A percentile compares a stretch with the other conserved stretches of the same genome.
Evolutionary conservation across 2,329 filamentous ascomycete species (phyloP).

Genomic region (Shiraia bambusicola): DNA sequence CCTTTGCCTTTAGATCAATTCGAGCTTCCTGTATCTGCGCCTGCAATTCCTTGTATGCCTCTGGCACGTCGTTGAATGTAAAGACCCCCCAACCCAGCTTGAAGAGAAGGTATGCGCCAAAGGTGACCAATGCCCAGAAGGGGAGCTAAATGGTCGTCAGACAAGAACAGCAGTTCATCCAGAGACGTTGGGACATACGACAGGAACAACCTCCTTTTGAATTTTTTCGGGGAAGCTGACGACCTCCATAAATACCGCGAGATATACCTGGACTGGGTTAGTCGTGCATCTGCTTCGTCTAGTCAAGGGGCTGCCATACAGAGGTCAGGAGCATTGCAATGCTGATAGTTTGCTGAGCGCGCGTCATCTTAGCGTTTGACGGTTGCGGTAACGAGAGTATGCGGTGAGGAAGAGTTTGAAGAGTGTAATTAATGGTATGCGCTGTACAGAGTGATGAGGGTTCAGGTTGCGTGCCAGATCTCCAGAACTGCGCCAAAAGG

Average conservation of each 20-base stretch:
- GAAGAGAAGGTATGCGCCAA: conserved; percentile 89
- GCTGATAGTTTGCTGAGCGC: conserved; percentile 89
- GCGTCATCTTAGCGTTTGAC: conserved; percentile 69
- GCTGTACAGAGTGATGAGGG: conserved; percentile 21
- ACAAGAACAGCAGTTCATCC: neutral
- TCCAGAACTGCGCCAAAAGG: conserved; percentile 26
- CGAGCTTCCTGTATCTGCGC: conserved; percentile 77
- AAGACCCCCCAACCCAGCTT: conserved; percentile 90
- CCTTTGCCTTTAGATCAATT: conserved; percentile 69
- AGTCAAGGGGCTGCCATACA: conserved; percentile 55
- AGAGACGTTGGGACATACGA: conserved; percentile 65
- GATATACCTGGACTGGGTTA: conserved; percentile 70
- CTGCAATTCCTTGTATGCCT: conserved; percentile 87
- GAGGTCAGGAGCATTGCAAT: conserved; percentile 84
- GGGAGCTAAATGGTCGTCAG: conserved; percentile 64
- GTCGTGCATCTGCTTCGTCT: neutral
- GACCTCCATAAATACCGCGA: conserved; percentile 80
- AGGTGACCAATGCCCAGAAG: conserved; percentile 87
- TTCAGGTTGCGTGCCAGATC: conserved; percentile 26
- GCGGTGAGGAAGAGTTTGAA: conserved; percentile 16
- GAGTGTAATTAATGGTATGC: conserved; percentile 8
- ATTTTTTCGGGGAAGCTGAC: conserved; percentile 76
- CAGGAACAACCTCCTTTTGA: conserved; percentile 82
- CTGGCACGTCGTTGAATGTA: conserved; percentile 94
- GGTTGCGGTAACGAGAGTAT: conserved; percentile 20